Evolutionary conservation across 176 grass and related monocot genomes (phyloP).

Genomic region (Carex cristatella): DNA sequence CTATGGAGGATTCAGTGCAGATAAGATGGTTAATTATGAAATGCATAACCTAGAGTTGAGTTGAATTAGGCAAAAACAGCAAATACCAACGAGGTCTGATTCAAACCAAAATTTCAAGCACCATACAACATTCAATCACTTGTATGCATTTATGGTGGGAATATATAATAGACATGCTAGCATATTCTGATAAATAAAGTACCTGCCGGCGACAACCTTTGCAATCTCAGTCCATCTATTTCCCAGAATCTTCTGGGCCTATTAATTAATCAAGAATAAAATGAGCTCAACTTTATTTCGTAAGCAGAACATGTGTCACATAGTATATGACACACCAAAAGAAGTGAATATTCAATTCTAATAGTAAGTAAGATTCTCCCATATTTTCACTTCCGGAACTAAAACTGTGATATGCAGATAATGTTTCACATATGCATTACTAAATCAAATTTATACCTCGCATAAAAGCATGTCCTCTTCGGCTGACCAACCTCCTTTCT

Average conservation of each 20-base stretch:
- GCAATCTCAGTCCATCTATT: constrained; percentile 98
- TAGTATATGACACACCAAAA: not conserved
- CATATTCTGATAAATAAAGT: constrained; percentile 15
- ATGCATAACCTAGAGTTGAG: not conserved
- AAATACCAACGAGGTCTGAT: not conserved
- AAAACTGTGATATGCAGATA: constrained; percentile 1
- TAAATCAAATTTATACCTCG: constrained; percentile 62
- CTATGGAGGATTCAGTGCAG: not conserved
- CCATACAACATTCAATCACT: not conserved
- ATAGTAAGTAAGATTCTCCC: not conserved
- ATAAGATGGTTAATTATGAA: not conserved
- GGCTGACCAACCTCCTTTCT: constrained; percentile 91
- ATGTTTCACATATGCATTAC: not conserved
- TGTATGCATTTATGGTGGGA: not conserved
- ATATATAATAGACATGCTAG: not conserved
- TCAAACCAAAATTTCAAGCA: not conserved
- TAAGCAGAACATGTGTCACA: not conserved
- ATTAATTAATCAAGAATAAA: constrained; percentile 20
- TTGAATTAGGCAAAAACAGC: not conserved
- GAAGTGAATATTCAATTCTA: not conserved
- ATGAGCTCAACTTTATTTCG: not conserved
- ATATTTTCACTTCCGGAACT: not conserved
- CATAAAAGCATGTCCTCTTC: constrained; percentile 89
- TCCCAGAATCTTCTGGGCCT: constrained; percentile 91
- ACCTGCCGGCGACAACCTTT: constrained; percentile 97